Percentiles rank a stretch among this genome's conserved stretches.
phyloP scores from a whole-genome alignment of 1,284 basidiomycete genomes.

The Pseudozyma thailandica region DNA sequence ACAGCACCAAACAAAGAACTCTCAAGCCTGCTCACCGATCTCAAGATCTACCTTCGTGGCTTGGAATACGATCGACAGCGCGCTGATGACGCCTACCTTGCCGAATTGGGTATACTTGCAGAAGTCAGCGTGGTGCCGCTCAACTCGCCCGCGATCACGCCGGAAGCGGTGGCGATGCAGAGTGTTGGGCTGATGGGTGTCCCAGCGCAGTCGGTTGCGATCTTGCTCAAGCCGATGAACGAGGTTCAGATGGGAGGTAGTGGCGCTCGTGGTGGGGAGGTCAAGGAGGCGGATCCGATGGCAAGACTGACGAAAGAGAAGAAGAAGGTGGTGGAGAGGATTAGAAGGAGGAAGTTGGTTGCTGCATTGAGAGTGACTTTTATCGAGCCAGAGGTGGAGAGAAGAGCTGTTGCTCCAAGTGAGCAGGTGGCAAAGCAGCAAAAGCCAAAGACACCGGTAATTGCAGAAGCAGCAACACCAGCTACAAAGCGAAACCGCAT shows the following conservation, averaged over 20 bases:
- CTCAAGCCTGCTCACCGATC: conserved; percentile 36
- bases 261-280: background rate
- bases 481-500: conserved; percentile 19
- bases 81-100: conserved; percentile 28
- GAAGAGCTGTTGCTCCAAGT: background rate
- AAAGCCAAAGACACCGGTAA: background rate
- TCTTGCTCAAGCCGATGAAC: conserved; percentile 14
- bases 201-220: conserved; percentile 19
- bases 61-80: conserved; percentile 47
- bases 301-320: background rate
- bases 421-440: background rate
- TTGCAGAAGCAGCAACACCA: background rate
- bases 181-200: background rate
- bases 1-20: conserved; percentile 33
- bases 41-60: conserved; percentile 50
- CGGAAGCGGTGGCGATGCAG: conserved; percentile 1
- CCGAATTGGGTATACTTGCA: conserved; percentile 5
- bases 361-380: conserved; percentile 16
- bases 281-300: background rate
- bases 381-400: conserved; percentile 29
- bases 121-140: conserved; percentile 18
- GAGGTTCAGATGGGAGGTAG: background rate
- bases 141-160: background rate
- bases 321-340: conserved; percentile 22
- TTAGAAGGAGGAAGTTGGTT: conserved; percentile 30